Percentiles rank a stretch among this genome's conserved stretches.
These are phyloP conservation scores for Aspergillus sp. DNA, from an alignment of 2,329 filamentous ascomycete species.

Conservation along the genomic window DNA sequence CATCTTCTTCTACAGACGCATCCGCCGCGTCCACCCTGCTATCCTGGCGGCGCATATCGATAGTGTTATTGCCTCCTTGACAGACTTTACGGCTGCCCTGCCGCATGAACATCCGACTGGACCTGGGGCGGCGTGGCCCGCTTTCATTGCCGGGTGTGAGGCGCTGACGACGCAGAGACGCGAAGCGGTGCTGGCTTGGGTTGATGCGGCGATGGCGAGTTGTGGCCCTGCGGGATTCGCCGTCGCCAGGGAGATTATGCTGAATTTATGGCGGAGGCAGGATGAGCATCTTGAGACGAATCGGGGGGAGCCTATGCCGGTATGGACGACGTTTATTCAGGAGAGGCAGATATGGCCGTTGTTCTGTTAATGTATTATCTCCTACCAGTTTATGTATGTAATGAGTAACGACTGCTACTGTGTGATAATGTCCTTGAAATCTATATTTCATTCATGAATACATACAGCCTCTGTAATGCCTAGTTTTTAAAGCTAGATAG, in stretches of 20 bases:
- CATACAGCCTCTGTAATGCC: too few relatives aligned
- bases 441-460: not conserved
- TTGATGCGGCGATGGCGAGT: constrained; percentile 26
- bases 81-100: constrained; percentile 29
- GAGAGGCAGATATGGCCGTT: constrained; percentile 28
- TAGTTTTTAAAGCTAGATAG: constrained; percentile 16
- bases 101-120: constrained; percentile 14
- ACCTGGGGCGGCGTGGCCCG: constrained; percentile 39
- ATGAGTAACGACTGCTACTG: not conserved
- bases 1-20: constrained; percentile 45
- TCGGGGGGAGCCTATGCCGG: constrained; percentile 24
- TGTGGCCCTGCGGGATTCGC: constrained; percentile 26
- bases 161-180: constrained; percentile 26
- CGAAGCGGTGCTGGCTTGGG: constrained; percentile 21
- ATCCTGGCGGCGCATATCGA: constrained; percentile 42
- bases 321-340: constrained; percentile 30
- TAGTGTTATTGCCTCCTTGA: constrained; percentile 32
- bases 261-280: constrained; percentile 29
- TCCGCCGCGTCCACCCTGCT: constrained; percentile 40
- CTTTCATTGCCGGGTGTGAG: constrained; percentile 44
- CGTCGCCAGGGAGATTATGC: constrained; percentile 29
- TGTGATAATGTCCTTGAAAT: too few relatives aligned
- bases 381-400: not conserved
- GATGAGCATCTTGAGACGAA: constrained; percentile 25
- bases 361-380: constrained; percentile 21